phyloP scores from a whole-genome alignment of 2,329 filamentous ascomycete genomes.

The Thielaviopsis ethacetica region DNA sequence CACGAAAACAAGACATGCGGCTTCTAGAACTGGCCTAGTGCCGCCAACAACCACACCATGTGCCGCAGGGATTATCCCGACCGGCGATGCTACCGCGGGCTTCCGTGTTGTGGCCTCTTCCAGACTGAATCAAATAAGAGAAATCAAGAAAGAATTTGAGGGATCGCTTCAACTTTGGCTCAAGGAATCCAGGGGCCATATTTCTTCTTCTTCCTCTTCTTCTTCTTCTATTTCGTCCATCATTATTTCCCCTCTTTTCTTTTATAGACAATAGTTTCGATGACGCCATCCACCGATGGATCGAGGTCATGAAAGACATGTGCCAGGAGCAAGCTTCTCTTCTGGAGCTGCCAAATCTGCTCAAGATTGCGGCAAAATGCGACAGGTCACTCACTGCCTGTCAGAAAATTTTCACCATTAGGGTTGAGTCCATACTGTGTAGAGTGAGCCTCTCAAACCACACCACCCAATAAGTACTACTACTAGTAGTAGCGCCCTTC shows the following conservation, averaged over 20 bases:
- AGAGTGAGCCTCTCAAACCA: no score
- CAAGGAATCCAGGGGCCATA: no score
- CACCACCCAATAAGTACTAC: no score
- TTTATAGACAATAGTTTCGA: not conserved
- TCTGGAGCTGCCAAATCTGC: no score
- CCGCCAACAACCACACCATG: not conserved
- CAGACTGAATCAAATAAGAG: no score
- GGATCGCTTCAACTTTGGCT: no score
- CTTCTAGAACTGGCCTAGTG: not conserved
- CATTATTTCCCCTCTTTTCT: not conserved
- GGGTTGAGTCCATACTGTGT: no score
- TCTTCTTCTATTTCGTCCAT: not conserved
- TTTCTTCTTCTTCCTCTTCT: not conserved
- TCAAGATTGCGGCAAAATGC: not conserved
- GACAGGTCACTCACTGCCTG: not conserved
- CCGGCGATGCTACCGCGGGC: no score
- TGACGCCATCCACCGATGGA: not conserved
- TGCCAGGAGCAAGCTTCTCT: not conserved
- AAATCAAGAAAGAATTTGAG: not conserved
- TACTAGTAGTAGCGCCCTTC: no score
- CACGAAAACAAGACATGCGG: not conserved
- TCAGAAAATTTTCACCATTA: not conserved
- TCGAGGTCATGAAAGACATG: not conserved
- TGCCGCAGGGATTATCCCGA: not conserved
- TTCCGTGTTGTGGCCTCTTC: not conserved